Base-by-base conservation (phyloP, 805 yeast genomes). In the Cyberlindnera misumaiensis region DNA sequence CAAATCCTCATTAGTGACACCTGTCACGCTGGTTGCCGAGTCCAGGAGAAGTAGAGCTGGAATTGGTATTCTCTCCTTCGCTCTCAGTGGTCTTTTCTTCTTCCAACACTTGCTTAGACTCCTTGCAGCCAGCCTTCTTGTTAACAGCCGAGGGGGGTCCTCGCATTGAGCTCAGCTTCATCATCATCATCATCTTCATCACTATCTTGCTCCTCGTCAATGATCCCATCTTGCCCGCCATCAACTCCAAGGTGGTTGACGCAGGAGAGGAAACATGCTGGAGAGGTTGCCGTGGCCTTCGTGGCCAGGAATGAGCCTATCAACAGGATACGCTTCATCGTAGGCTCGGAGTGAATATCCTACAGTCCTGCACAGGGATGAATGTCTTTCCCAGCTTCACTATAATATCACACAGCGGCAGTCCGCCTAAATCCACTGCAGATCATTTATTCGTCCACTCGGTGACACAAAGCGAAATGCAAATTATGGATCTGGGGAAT, bases 211-310 rank as follows among this genome's bases (percentile, higher is more conserved):
- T 35, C 39, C 4, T 44, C 43, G 11, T 48, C 49, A 12, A 43
- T 51, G n/a, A n/a, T n/a, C n/a, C n/a, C n/a, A n/a, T n/a, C n/a
- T n/a, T n/a, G n/a, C n/a, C n/a, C n/a, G n/a, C n/a, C n/a, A n/a
- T n/a, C n/a, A n/a, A n/a, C n/a, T n/a, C n/a, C 45, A 5, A 69
- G 51, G 15, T 53, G 62, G 38, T 59, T 60, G 29, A 67, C 44
- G 49, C 78, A 72, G 28, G 65, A 46, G 14, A 71, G 45, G 44
- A 70, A 66, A 46, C 78, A 72, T 9, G 75, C 74, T 9, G 77
- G 78, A 3, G 77, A 75, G 0, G 75, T 68, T 15, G 71, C 67
- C 11, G 28, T 10, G 16, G 24, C 43, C 5, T 38, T 11, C 4
- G 31, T 5, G 11, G 30, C 7, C 13, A 37, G 15, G 11, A 35